These are phyloP conservation scores for Arachnomyces sp. DNA, from an alignment of 2,329 filamentous ascomycete genomes.

Conservation along the genomic window DNA sequence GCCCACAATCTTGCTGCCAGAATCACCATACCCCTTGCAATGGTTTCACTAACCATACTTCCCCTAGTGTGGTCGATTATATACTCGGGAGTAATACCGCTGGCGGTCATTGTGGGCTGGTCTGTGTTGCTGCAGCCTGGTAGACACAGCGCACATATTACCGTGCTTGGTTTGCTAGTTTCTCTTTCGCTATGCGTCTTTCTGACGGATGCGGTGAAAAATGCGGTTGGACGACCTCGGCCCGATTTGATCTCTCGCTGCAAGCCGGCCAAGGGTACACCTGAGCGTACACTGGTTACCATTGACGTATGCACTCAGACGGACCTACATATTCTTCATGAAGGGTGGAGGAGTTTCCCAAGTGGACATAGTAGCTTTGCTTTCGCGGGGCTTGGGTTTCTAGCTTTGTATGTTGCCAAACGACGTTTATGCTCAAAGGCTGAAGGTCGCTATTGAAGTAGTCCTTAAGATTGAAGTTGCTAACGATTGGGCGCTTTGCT, in stretches of 20 bases:
- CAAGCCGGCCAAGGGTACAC: constrained; percentile 55
- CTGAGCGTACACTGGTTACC: constrained; percentile 45
- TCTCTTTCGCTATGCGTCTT: constrained; percentile 68
- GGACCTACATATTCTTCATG: constrained; percentile 48
- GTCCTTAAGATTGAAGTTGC: too few species aligned
- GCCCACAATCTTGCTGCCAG: background rate
- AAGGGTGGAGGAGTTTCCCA: constrained; percentile 59
- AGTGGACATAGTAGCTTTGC: constrained; percentile 55
- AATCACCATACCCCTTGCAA: background rate
- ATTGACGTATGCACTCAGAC: constrained; percentile 42
- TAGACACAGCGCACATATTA: constrained; percentile 74
- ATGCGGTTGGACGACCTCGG: constrained; percentile 70
- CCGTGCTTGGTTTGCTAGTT: constrained; percentile 71
- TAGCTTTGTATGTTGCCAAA: constrained; percentile 35
- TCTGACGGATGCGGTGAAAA: constrained; percentile 86
- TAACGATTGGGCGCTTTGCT: constrained; percentile 1
- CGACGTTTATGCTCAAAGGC: background rate
- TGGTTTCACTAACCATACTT: background rate
- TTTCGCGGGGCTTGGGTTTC: constrained; percentile 53
- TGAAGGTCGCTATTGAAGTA: too few species aligned
- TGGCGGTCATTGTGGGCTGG: constrained; percentile 58
- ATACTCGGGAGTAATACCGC: constrained; percentile 66
- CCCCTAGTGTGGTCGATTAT: constrained; percentile 58
- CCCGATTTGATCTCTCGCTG: constrained; percentile 87
- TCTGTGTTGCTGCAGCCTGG: constrained; percentile 54